Conservation (phyloP, 805 yeast genomes). For the Candida silvicultrix region DNA sequence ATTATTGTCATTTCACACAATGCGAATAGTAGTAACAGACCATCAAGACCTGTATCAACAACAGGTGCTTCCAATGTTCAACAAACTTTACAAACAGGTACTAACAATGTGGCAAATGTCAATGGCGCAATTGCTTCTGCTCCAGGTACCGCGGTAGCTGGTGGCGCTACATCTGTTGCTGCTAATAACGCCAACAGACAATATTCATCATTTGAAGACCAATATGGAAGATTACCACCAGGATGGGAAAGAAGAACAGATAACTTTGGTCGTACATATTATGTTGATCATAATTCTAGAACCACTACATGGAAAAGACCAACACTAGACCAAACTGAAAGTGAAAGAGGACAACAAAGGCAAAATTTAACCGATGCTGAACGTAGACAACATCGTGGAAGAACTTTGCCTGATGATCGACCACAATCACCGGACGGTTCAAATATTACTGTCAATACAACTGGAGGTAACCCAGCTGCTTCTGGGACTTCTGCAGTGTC, state of each 20-base stretch:
- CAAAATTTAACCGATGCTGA: slow-evolving; percentile 76
- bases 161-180: slow-evolving; percentile 5
- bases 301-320: slow-evolving; percentile 99
- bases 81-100: slow-evolving; percentile 8
- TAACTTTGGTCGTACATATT: slow-evolving; percentile 94
- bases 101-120: slow-evolving; percentile 1
- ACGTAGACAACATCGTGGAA: slow-evolving; percentile 82
- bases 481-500: slow-evolving; percentile 57
- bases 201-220: slow-evolving; percentile 94
- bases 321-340: slow-evolving; percentile 70
- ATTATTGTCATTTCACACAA: slow-evolving; percentile 66
- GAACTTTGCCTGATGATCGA: slow-evolving; percentile 75
- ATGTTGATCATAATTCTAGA: slow-evolving; percentile 96
- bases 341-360: slow-evolving; percentile 52
- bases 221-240: slow-evolving; percentile 90
- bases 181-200: slow-evolving; percentile 38
- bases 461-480: slow-evolving; percentile 36
- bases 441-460: slow-evolving; percentile 41
- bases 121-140: background rate
- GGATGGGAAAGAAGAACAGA: slow-evolving; percentile 99
- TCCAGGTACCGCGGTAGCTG: slow-evolving; percentile 14
- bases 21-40: slow-evolving; percentile 6
- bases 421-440: slow-evolving; percentile 23
- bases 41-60: slow-evolving; percentile 1
- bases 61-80: slow-evolving; percentile 9